These are phyloP conservation scores for Zygosaccharomyces siamensis DNA, from an alignment of 805 yeast species.

Conservation along the genomic window DNA sequence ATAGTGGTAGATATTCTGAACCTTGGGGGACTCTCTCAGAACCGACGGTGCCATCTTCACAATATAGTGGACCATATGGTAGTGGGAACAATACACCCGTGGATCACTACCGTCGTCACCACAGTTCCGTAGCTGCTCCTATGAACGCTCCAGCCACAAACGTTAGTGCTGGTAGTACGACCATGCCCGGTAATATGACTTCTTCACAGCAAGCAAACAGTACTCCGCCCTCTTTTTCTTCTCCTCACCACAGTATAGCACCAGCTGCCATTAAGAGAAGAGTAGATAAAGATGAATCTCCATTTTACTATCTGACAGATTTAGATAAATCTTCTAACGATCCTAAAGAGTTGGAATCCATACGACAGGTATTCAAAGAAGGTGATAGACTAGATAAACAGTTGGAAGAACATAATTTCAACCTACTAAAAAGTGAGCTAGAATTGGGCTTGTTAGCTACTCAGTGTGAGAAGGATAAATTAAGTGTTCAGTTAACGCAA, in stretches of 20 bases:
- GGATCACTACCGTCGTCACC: constrained; percentile 5
- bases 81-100: constrained; percentile 12
- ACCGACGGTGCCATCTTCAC: constrained; percentile 2
- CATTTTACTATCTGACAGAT: constrained; percentile 23
- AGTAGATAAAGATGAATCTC: constrained; percentile 18
- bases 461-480: constrained; percentile 30
- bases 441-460: constrained; percentile 29
- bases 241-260: not conserved
- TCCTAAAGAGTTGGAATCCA: constrained; percentile 11
- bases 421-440: constrained; percentile 21
- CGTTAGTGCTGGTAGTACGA: not conserved
- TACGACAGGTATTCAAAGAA: constrained; percentile 19
- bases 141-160: not conserved
- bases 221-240: not conserved
- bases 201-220: not conserved
- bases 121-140: not conserved
- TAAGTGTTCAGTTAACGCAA: constrained; percentile 35
- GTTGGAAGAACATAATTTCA: constrained; percentile 22
- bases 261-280: constrained; percentile 4
- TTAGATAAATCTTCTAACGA: constrained; percentile 16
- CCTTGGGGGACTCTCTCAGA: constrained; percentile 3
- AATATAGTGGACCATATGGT: constrained; percentile 1
- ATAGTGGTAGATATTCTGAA: constrained; percentile 1
- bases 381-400: constrained; percentile 24
- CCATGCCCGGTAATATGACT: not conserved